phyloP scores from a whole-genome alignment of 176 grass and related monocot species.

The Oryza coarctata region DNA sequence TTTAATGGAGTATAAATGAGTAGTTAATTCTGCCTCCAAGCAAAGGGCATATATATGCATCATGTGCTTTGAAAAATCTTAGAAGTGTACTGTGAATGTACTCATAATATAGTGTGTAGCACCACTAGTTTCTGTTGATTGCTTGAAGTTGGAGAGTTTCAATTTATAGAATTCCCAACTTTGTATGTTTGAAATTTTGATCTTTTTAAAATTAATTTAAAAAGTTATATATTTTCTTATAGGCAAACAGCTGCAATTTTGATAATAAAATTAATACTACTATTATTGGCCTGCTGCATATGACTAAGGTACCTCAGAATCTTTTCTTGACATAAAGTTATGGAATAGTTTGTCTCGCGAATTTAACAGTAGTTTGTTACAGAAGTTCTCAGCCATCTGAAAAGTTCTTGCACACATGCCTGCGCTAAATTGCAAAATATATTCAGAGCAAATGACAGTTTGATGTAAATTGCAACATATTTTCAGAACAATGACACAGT shows the following conservation, averaged over 20 bases:
- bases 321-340: constrained; percentile 7
- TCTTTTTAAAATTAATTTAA: background rate
- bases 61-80: background rate
- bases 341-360: background rate
- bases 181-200: background rate
- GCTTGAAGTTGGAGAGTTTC: background rate
- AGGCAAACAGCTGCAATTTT: background rate
- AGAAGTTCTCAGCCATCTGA: background rate
- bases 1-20: constrained; percentile 10
- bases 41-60: background rate
- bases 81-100: background rate
- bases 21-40: constrained; percentile 1
- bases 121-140: background rate
- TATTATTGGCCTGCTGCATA: background rate
- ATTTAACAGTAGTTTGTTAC: background rate
- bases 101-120: background rate
- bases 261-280: background rate
- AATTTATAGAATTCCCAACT: background rate
- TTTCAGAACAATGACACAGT: background rate
- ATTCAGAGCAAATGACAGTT: constrained; percentile 15
- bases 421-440: background rate
- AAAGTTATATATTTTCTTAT: background rate
- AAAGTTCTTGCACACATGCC: background rate
- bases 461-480: background rate
- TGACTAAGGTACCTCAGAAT: background rate